Conservation (phyloP, 2,329 filamentous ascomycete genomes). For the Talaromyces sp. region DNA sequence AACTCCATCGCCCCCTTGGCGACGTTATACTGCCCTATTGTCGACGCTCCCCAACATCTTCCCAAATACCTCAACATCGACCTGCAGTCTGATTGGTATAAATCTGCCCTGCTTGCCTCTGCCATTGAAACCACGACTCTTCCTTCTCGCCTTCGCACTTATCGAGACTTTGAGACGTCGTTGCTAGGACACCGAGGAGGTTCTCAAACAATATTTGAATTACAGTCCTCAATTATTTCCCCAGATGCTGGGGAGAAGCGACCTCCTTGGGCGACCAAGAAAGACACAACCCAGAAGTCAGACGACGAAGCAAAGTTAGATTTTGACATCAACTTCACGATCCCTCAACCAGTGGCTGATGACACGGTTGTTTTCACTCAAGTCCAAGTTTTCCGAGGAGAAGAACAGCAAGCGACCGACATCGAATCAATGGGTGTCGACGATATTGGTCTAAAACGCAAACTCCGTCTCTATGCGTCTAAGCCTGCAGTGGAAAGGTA, state of each 20-base stretch:
- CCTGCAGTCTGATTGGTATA: constrained; percentile 70
- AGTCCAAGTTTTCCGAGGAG: constrained; percentile 35
- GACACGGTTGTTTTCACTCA: constrained; percentile 38
- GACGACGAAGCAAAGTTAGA: constrained; percentile 26
- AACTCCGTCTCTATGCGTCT: constrained; percentile 34
- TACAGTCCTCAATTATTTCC: constrained; percentile 63
- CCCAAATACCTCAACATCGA: constrained; percentile 63
- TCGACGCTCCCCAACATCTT: constrained; percentile 58
- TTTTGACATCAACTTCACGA: constrained; percentile 43
- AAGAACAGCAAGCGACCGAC: constrained; percentile 21
- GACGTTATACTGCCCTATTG: constrained; percentile 75
- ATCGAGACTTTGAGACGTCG: constrained; percentile 39
- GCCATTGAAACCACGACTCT: constrained; percentile 78
- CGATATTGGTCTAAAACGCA: constrained; percentile 32
- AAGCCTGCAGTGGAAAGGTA: constrained; percentile 38
- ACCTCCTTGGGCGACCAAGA: constrained; percentile 17
- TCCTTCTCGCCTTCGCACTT: constrained; percentile 59
- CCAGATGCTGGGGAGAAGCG: constrained; percentile 20
- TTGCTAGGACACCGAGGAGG: constrained; percentile 59
- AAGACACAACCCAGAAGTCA: constrained; percentile 13
- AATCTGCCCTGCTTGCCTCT: constrained; percentile 70
- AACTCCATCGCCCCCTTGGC: constrained; percentile 67
- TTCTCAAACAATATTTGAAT: constrained; percentile 73
- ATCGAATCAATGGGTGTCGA: constrained; percentile 21
- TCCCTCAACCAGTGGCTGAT: constrained; percentile 28